phyloP scores from a whole-genome alignment of 2,329 filamentous ascomycete species.

The Tolypocladium sp. region DNA sequence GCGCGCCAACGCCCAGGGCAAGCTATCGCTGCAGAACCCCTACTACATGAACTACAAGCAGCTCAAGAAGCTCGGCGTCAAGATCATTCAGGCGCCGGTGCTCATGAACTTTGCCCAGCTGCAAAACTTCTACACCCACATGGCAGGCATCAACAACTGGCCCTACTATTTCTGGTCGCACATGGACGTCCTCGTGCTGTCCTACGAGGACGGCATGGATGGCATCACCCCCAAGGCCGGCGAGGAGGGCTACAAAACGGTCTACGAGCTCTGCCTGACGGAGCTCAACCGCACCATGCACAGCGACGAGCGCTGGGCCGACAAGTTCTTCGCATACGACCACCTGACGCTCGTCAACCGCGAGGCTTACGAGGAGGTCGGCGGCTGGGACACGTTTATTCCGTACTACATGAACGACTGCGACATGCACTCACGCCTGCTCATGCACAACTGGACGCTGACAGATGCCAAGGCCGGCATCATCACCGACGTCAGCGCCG shows the following conservation, averaged over 20 bases:
- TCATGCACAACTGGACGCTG: constrained; percentile 34
- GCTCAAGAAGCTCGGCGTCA: constrained; percentile 41
- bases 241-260: constrained; percentile 27
- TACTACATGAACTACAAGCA: constrained; percentile 45
- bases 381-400: constrained; percentile 49
- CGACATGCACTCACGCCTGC: constrained; percentile 41
- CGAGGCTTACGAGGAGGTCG: constrained; percentile 36
- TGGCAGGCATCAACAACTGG: constrained; percentile 34
- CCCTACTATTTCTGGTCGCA: constrained; percentile 48
- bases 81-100: constrained; percentile 39
- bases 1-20: constrained; percentile 37
- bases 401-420: constrained; percentile 51
- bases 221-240: constrained; percentile 20
- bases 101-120: constrained; percentile 45
- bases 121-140: constrained; percentile 42
- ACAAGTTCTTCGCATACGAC: constrained; percentile 50
- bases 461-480: constrained; percentile 28
- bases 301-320: constrained; percentile 33
- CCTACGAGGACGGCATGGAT: constrained; percentile 28
- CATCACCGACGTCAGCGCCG: constrained; percentile 34
- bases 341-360: constrained; percentile 48
- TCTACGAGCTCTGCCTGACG: constrained; percentile 30
- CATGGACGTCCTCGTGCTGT: constrained; percentile 40
- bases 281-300: constrained; percentile 21
- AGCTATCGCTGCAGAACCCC: constrained; percentile 43